Conservation (phyloP, 2,329 filamentous ascomycete species). For the Xylaria sp. region DNA sequence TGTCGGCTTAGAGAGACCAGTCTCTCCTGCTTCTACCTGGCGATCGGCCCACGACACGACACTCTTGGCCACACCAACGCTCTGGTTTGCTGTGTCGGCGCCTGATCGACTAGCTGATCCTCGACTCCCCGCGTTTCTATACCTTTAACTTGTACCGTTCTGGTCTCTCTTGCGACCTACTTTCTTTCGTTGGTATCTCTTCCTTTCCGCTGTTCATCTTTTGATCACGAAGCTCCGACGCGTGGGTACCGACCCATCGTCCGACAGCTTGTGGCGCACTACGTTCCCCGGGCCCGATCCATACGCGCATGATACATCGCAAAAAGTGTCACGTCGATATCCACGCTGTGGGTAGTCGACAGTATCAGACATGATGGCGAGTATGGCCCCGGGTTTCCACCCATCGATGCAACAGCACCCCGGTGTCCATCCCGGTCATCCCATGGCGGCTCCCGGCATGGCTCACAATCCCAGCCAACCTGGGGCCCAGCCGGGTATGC, state of each 20-base stretch:
- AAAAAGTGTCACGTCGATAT: slow-evolving; percentile 63
- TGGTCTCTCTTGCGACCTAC: slow-evolving; percentile 3
- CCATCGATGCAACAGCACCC: slow-evolving; percentile 78
- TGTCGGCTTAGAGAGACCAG: slow-evolving; percentile 2
- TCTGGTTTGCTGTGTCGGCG: slow-evolving; percentile 3
- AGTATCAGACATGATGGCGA: slow-evolving; percentile 72
- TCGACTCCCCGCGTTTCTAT: slow-evolving; percentile 11
- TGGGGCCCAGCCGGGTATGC: slow-evolving; percentile 73
- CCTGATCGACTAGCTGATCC: slow-evolving; percentile 12
- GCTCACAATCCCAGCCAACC: slow-evolving; percentile 76
- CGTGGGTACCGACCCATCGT: slow-evolving; percentile 16
- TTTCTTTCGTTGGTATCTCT: slow-evolving; percentile 12
- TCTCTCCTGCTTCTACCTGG: background rate
- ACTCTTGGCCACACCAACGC: slow-evolving; percentile 15
- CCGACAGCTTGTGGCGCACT: slow-evolving; percentile 32
- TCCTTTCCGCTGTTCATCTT: slow-evolving; percentile 1
- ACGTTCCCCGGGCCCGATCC: slow-evolving; percentile 32
- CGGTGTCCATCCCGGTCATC: slow-evolving; percentile 73
- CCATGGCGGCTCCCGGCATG: slow-evolving; percentile 68
- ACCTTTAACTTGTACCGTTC: background rate
- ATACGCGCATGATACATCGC: slow-evolving; percentile 61
- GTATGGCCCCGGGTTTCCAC: slow-evolving; percentile 73
- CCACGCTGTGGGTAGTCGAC: slow-evolving; percentile 69
- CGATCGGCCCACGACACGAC: slow-evolving; percentile 11
- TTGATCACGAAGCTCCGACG: slow-evolving; percentile 7